Base-by-base conservation (phyloP, 73 alveolate genomes). In the Stentor roeselii region DNA sequence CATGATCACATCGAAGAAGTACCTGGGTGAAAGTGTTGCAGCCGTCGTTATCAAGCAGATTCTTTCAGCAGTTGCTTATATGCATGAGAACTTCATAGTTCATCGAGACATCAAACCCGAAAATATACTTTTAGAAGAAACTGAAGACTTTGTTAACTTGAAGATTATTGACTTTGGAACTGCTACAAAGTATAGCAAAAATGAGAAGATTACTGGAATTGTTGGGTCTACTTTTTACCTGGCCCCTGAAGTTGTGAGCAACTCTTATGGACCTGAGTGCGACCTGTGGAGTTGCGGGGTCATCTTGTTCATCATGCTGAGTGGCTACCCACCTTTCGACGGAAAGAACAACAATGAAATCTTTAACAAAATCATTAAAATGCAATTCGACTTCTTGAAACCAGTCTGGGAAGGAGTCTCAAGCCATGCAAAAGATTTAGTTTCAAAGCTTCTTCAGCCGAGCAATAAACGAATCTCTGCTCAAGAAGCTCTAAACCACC, bases 51-150 rank as follows among this genome's bases (percentile, higher is more conserved):
- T 89, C 14, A 41, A 78, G 39, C 84, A 92, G 42, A 36, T 92
- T 27, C 82, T 90, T 3, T 85, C 75, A 27, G 93, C 92, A 0
- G 78, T 92, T 3, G 39, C 0, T 3, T 92, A 36, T 59, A 82
- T 89, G 84, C 84, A 87, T 59, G 87, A 87, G 36, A 50, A 91
- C 39, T 89, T 89, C 27, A 86, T 92, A 36, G 88, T 92, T 15
- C 97, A 92, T 76, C 80, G 97, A 42, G 97, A 92, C 76, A 92
- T 92, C 0, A 92, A 92, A 76, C 95, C 97, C 3, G 97, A 92
- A 75, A 92, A 92, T 78, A 82, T 82, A 3, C 60, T 82, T 82
- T 61, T 82, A 4, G 58, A 61, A 3, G 30, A 61, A 75, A 59
- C 37, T 35, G 27, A 59, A 60, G 74, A 82, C 41, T 3, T 34